Base-by-base conservation (phyloP, 805 yeast species). In the Wickerhamiella domercqiae region DNA sequence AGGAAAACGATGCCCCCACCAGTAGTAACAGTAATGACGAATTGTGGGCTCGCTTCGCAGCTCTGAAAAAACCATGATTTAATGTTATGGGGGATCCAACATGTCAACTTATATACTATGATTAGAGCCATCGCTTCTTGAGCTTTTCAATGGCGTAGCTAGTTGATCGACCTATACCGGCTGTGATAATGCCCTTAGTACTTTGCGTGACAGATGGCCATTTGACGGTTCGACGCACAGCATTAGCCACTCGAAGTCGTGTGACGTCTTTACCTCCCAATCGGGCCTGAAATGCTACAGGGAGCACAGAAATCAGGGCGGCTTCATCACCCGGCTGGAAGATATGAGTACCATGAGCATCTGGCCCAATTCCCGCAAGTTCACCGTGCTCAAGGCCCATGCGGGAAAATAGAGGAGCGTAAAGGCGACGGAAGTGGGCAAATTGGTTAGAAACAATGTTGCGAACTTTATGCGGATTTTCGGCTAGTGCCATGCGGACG, bases 401-500 rank as follows among this genome's bases (percentile, higher is more conserved):
- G 16, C 59, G 58, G 31, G 56, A 56, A 36, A 73, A 45, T 6
- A 76, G 56, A 2, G 94, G 94, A n/a, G 64, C 60, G 52, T 90
- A 90, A 50, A 90, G 70, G 39, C 60, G 58, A 41, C 75, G 68
- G 60, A 90, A 90, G 44, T 71, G 67, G 15, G 61, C 58, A 44
- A 71, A 68, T 56, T 90, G 95, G 54, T 78, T 78, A 7, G 59
- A 55, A 3, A 90, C 97, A 43, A 90, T 90, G 54, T 90, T 90
- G 35, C 65, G 62, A 29, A 86, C 80, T 56, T 90, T 90, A 48
- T 75, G 67, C 4, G 96, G 95, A 54, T 90, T 81, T 56, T 90
- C 98, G 2, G 95, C 97, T 21, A 86, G 62, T 31, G 67, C 63
- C 70, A 83, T 76, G 47, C 98, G 70, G 21, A 84, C 77, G 55